A percentile compares a stretch with the other conserved stretches of the same genome.
phyloP scores from a whole-genome alignment of 1,139 yeast species.

The Yamadazyma mexicana region DNA sequence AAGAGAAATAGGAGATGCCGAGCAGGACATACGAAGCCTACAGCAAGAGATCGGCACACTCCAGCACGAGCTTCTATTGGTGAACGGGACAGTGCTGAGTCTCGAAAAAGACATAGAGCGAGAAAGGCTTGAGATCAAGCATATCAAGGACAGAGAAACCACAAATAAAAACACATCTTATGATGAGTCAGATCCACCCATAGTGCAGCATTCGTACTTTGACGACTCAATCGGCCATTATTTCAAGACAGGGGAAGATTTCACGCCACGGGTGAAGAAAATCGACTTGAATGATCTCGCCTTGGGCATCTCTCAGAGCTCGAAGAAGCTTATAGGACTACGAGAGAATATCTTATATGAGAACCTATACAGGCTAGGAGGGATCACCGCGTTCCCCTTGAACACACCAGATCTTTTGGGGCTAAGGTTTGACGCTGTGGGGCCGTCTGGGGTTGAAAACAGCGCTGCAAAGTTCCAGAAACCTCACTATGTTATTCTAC shows the following conservation, averaged over 20 bases:
- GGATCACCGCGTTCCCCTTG: conserved; percentile 44
- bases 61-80: conserved; percentile 11
- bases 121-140: neutral
- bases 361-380: conserved; percentile 38
- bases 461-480: conserved; percentile 17
- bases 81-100: conserved; percentile 6
- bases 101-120: conserved; percentile 7
- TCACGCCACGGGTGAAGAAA: conserved; percentile 5
- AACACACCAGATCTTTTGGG: conserved; percentile 34
- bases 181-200: conserved; percentile 13
- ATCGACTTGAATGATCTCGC: conserved; percentile 11
- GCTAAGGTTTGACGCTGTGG: conserved; percentile 36
- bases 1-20: conserved; percentile 1
- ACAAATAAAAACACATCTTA: conserved; percentile 7
- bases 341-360: conserved; percentile 38
- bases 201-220: conserved; percentile 28
- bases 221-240: conserved; percentile 29
- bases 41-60: conserved; percentile 16
- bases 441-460: conserved; percentile 14
- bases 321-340: conserved; percentile 20
- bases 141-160: neutral
- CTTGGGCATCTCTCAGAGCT: conserved; percentile 11
- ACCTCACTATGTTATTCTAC: conserved; percentile 42
- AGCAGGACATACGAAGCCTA: conserved; percentile 17
- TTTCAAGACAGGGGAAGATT: conserved; percentile 16